Percentiles rank a stretch among this genome's conserved stretches.
phyloP scores from a whole-genome alignment of 176 grass and related monocot genomes.

The Sorghum bicolor region DNA sequence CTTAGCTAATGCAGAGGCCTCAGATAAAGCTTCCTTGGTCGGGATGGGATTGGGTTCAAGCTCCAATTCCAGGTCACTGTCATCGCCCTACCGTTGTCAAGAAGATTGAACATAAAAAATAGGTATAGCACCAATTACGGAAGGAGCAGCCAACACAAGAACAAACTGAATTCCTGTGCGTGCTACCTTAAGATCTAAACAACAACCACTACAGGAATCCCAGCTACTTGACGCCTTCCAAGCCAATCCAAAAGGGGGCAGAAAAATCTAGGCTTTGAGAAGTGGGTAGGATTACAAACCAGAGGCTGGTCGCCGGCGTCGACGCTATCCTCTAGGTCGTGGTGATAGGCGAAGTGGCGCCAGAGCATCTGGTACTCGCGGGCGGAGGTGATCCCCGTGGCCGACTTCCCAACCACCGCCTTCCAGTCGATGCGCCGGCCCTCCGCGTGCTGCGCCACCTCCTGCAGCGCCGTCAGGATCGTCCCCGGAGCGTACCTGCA shows the following conservation, averaged over 20 bases:
- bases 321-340: slow-evolving; percentile 44
- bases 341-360: slow-evolving; percentile 76
- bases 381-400: slow-evolving; percentile 74
- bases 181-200: neutral
- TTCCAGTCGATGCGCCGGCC: slow-evolving; percentile 62
- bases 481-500: slow-evolving; percentile 70
- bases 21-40: slow-evolving; percentile 42
- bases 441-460: slow-evolving; percentile 51
- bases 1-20: slow-evolving; percentile 66
- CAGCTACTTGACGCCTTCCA: neutral
- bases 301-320: slow-evolving; percentile 45
- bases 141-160: neutral
- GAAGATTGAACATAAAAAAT: neutral
- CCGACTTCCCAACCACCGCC: slow-evolving; percentile 45
- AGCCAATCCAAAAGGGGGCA: neutral
- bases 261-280: neutral
- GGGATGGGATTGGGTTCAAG: slow-evolving; percentile 59
- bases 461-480: slow-evolving; percentile 72
- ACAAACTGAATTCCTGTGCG: neutral
- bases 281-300: slow-evolving; percentile 43
- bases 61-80: slow-evolving; percentile 89
- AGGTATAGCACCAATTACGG: neutral
- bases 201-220: neutral
- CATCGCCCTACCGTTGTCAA: slow-evolving; percentile 61
- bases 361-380: slow-evolving; percentile 97